Base-by-base conservation (phyloP, 441 rosid species). In the Raphanus hybrid region DNA sequence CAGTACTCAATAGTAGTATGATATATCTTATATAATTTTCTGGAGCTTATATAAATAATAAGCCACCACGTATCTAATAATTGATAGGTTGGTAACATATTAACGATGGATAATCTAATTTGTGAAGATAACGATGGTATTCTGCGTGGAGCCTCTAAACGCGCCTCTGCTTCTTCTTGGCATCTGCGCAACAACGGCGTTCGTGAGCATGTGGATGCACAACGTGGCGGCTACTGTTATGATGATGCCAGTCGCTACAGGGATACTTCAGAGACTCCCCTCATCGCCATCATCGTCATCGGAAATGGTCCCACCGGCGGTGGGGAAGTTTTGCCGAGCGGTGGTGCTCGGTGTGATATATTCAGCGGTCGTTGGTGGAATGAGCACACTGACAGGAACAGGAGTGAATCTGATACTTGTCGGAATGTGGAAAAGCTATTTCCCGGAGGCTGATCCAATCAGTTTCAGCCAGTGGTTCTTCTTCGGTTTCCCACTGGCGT, bases 201-300 rank as follows among this genome's bases (percentile, higher is more conserved):
- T 94, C 37, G 91, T 91, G 65, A 94, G 98, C 85, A 94, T 94
- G 98, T 94, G 98, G 97, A 90, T 94, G 90, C 97, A 92, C 85
- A 94, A 94, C 84, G 97, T 92, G 73, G 98, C 97, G 1, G 88
- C 97, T 0, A 87, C 97, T 1, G 78, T 94, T 41, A 82, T 94
- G 82, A 94, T 94, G 98, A 92, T 94, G 90, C 98, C 98, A 3
- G 97, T 94, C 20, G 98, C 97, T 43, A 92, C 89, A 2, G 98
- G 98, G 1, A 87, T 94, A 80, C 82, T 94, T 14, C 97, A 91
- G 80, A 87, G 92, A 14, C 82, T 92, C 0, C 94, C 94, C 0
- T 67, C 32, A 6, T 85, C 82, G 0, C 26, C 59, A 0, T 72
- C 84, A 0, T 6, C 78, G 0, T 85, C 81, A 0, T 43, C 85